Percentiles rank a stretch among this genome's conserved stretches.
phyloP scores from a whole-genome alignment of 2,329 filamentous ascomycete species.

The Diplodia sapinea region DNA sequence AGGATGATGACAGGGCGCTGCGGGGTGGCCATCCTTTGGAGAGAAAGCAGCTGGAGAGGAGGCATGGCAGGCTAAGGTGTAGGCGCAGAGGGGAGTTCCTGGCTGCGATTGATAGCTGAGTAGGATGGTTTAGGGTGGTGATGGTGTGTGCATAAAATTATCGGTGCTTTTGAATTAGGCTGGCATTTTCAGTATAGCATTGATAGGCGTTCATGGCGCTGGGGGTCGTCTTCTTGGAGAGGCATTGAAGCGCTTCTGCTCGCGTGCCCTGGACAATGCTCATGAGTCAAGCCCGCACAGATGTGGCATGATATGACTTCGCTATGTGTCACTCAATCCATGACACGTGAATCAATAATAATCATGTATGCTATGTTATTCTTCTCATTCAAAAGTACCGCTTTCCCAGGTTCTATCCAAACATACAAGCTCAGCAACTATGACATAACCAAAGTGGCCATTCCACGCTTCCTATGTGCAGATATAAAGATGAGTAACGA shows the following conservation, averaged over 20 bases:
- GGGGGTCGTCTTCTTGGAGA: not conserved
- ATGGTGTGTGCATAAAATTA: not conserved
- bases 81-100: constrained; percentile 17
- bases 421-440: too few species aligned
- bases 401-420: too few species aligned
- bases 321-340: too few species aligned
- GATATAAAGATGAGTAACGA: too few species aligned
- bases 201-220: not conserved
- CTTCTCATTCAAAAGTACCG: too few species aligned
- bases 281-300: not conserved
- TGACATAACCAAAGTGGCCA: too few species aligned
- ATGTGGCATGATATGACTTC: not conserved
- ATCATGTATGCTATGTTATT: too few species aligned
- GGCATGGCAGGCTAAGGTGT: constrained; percentile 25
- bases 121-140: not conserved
- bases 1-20: constrained; percentile 11
- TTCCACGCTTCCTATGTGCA: too few species aligned
- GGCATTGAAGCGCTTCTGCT: not conserved
- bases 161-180: not conserved
- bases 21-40: not conserved
- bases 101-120: not conserved
- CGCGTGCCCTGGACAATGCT: not conserved
- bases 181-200: not conserved
- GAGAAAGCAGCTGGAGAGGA: constrained; percentile 8
- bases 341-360: too few species aligned